Base-by-base conservation (phyloP, 495 filamentous ascomycete genomes). In the Penicillium ochrochloron region DNA sequence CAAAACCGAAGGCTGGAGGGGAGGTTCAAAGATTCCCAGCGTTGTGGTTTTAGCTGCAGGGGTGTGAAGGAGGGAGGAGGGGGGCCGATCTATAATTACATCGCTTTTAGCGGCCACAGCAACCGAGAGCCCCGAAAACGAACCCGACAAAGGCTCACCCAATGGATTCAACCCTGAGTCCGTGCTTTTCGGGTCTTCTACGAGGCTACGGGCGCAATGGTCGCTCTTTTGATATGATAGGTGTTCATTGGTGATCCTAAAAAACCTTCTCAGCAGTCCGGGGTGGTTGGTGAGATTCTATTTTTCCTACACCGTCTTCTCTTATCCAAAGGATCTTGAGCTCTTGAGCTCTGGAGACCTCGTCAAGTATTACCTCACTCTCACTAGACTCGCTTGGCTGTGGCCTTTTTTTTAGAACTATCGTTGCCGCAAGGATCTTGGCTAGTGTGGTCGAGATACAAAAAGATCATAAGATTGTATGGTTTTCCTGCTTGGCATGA, bases 1-100 rank as follows among this genome's bases (percentile, higher is more conserved):
- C 52, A 46, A 59, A 31, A 52, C 42, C 52, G 35, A 48, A 59
- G 41, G 46, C 33, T 53, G 54, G 60, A 48, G 50, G 50, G 59
- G 62, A 66, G 48, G 65, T 65, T 65, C 63, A 61, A 56, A 67
- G 55, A 69, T 64, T 67, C 70, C 75, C 77, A 72, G 70, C 65
- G 70, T 55, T 71, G 70, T 76, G 76, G 77, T 75, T 78, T 74
- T 76, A 70, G 70, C 69, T 78, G 71, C 76, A 78, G 76, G 76
- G 73, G 62, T 66, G 67, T 41, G 37, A 39, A 12, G 12, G 12
- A 41, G 61, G 25, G 59, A 66, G 56, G 35, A 56, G 59, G 65
- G 69, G 67, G 58, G 53, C 53, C 64, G 66, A 70, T 73, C 73
- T 75, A 75, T 75, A 75, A 75, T 77, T 75, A 77, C 67, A 48